These are phyloP conservation scores for Cynara cardunculus DNA, from an alignment of 129 eudicot genomes.

Conservation along the genomic window DNA sequence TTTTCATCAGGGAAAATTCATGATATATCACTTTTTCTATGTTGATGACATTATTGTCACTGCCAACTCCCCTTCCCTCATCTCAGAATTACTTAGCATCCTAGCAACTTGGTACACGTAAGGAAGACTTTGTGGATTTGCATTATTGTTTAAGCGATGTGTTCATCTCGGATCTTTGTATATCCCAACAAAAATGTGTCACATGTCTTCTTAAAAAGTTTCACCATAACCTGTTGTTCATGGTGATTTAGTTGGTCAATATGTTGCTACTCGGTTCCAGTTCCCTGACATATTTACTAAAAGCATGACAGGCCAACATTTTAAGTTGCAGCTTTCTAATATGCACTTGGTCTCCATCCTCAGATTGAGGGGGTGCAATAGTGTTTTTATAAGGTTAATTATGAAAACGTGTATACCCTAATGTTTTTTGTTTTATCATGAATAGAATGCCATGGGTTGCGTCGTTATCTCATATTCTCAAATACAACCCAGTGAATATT, in stretches of 20 bases:
- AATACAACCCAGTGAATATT: neutral
- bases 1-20: too few relatives aligned
- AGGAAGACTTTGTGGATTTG: too few relatives aligned
- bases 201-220: too few relatives aligned
- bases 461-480: neutral
- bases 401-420: neutral
- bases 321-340: neutral
- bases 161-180: too few relatives aligned
- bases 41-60: too few relatives aligned
- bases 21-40: too few relatives aligned
- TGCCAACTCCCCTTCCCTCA: too few relatives aligned
- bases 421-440: neutral
- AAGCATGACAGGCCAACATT: neutral
- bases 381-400: neutral
- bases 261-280: neutral
- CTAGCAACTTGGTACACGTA: too few relatives aligned
- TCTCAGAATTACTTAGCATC: too few relatives aligned
- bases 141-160: too few relatives aligned
- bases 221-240: neutral
- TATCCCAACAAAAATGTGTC: too few relatives aligned
- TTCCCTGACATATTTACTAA: neutral
- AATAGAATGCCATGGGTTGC: neutral
- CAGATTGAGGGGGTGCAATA: neutral
- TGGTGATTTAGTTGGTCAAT: neutral
- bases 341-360: neutral